phyloP scores from a whole-genome alignment of 495 filamentous ascomycete species.

The Thozetella sp. region DNA sequence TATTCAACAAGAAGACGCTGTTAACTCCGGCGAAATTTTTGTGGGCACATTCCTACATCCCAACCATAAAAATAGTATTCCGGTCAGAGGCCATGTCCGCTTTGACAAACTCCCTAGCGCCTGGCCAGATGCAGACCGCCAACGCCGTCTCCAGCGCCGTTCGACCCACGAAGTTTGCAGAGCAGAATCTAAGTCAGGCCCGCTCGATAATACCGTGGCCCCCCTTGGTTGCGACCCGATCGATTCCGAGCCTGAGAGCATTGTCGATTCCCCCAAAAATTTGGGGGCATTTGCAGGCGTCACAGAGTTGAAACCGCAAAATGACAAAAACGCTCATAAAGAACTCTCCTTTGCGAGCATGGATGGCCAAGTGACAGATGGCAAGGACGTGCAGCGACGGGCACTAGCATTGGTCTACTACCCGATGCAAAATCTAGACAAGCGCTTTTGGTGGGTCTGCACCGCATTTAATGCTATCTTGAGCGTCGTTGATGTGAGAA shows the following conservation, averaged over 20 bases:
- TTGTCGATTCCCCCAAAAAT: neutral
- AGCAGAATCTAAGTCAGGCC: too few species aligned
- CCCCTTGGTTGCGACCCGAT: neutral
- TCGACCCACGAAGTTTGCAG: neutral
- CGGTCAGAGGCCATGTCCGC: neutral
- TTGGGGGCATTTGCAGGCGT: neutral
- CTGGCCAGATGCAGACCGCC: neutral
- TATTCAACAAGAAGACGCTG: neutral
- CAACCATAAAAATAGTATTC: neutral
- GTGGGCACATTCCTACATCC: neutral
- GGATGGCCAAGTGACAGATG: neutral
- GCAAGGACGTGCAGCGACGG: neutral
- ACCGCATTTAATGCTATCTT: neutral
- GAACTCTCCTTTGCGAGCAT: neutral
- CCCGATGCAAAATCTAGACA: neutral
- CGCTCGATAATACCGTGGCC: neutral
- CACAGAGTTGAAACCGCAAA: neutral
- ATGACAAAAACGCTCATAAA: neutral
- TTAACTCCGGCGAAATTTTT: neutral
- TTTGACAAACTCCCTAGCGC: neutral
- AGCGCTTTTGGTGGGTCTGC: neutral
- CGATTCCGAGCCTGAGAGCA: neutral
- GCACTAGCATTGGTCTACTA: neutral
- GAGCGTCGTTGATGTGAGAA: neutral
- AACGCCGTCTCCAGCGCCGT: neutral